phyloP scores from a whole-genome alignment of 352 stramenopile species.

The Peronosclerospora sorghi region DNA sequence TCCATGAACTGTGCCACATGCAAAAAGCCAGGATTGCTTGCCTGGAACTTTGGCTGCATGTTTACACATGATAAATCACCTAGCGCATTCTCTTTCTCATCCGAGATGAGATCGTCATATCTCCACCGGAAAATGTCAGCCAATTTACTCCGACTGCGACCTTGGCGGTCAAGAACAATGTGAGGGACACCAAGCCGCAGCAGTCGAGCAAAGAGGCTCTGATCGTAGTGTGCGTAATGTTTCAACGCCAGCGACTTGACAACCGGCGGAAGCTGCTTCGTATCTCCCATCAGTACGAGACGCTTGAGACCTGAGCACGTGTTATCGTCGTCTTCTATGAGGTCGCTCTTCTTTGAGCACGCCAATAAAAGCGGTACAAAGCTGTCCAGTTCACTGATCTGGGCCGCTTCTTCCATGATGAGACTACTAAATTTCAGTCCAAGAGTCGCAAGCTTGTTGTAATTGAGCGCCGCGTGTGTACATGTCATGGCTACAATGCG shows the following conservation, averaged over 20 bases:
- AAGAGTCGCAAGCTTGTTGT: constrained; percentile 78
- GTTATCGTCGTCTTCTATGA: neutral
- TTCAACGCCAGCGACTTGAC: constrained; percentile 84
- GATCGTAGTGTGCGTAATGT: constrained; percentile 86
- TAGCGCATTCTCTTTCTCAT: constrained; percentile 8
- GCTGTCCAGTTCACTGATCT: constrained; percentile 92
- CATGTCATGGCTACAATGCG: constrained; percentile 94
- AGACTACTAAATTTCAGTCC: constrained; percentile 79
- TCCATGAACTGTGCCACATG: constrained; percentile 88
- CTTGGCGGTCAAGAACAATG: constrained; percentile 89
- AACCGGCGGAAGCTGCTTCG: constrained; percentile 87
- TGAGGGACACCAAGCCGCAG: constrained; percentile 87
- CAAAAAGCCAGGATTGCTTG: constrained; percentile 84
- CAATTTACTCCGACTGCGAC: constrained; percentile 75
- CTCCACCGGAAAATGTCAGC: constrained; percentile 83
- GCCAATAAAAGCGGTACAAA: constrained; percentile 89
- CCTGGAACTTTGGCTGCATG: constrained; percentile 19
- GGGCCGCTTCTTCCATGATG: constrained; percentile 92
- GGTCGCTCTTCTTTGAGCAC: constrained; percentile 11
- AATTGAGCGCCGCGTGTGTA: constrained; percentile 88
- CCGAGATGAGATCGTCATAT: constrained; percentile 28
- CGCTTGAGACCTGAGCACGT: constrained; percentile 70
- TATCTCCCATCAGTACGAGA: constrained; percentile 92
- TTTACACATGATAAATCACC: constrained; percentile 17
- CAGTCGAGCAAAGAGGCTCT: constrained; percentile 92